A percentile compares a stretch with the other conserved stretches of the same genome.
Evolutionary conservation across 2,329 filamentous ascomycete species (phyloP).

Genomic region (Beauveria scarabaeidicola): DNA sequence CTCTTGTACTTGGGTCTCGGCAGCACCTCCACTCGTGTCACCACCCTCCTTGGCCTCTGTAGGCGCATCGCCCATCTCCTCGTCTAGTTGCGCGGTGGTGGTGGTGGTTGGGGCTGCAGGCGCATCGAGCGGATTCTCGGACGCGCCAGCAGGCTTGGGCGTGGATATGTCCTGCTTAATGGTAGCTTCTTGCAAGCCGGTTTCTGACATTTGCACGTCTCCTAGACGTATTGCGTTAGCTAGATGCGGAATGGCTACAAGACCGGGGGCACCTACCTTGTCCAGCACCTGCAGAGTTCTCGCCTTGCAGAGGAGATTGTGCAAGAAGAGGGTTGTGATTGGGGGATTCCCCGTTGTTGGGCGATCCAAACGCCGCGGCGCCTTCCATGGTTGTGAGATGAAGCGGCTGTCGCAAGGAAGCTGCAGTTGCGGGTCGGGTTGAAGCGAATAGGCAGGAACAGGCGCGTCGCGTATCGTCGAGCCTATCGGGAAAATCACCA

Average conservation of each 20-base stretch:
- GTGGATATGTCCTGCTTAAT: conserved; percentile 56
- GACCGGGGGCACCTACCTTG: conserved; percentile 35
- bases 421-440: conserved; percentile 15
- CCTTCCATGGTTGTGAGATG: conserved; percentile 45
- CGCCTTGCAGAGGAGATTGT: conserved; percentile 43
- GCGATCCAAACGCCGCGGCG: conserved; percentile 48
- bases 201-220: conserved; percentile 60
- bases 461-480: conserved; percentile 10
- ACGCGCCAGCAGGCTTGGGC: conserved; percentile 42
- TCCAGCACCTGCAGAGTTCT: conserved; percentile 29
- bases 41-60: conserved; percentile 43
- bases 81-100: conserved; percentile 57
- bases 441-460: conserved; percentile 7
- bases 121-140: conserved; percentile 61
- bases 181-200: conserved; percentile 34
- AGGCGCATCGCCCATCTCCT: conserved; percentile 68
- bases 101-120: conserved; percentile 51
- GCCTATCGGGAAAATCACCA: conserved; percentile 6
- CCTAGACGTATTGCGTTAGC: conserved; percentile 6
- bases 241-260: background rate
- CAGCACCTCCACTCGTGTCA: conserved; percentile 36
- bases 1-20: conserved; percentile 44
- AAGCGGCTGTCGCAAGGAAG: conserved; percentile 6
- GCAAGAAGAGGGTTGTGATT: conserved; percentile 33
- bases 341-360: conserved; percentile 47